A percentile compares a stretch with the other conserved stretches of the same genome.
phyloP scores from a whole-genome alignment of 441 rosid genomes.

The Gossypium davidsonii region DNA sequence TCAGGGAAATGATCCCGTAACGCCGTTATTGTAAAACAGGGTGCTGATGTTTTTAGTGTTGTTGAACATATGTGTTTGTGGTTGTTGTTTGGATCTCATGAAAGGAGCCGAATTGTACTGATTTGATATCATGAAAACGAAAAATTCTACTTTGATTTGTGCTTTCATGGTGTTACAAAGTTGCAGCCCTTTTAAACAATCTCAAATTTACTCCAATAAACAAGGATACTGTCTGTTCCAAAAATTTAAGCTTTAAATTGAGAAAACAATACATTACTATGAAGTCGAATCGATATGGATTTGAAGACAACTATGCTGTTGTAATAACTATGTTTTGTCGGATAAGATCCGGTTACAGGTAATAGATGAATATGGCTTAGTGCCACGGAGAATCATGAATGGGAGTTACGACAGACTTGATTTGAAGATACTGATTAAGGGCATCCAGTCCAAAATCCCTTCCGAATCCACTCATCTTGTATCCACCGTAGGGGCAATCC shows the following conservation, averaged over 20 bases:
- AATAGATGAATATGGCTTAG: slow-evolving; percentile 15
- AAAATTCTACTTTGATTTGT: too few relatives aligned
- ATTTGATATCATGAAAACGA: neutral
- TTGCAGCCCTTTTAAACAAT: too few relatives aligned
- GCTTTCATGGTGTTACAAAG: too few relatives aligned
- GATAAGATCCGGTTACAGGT: too few relatives aligned
- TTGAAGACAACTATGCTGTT: too few relatives aligned
- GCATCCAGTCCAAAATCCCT: slow-evolving; percentile 63
- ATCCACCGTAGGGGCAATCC: slow-evolving; percentile 74
- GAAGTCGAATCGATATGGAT: neutral
- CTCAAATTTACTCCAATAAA: too few relatives aligned
- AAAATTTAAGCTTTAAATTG: neutral
- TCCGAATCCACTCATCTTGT: slow-evolving; percentile 71
- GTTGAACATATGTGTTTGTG: slow-evolving; percentile 2
- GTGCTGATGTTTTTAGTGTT: neutral
- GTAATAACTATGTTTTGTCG: too few relatives aligned
- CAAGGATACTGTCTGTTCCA: too few relatives aligned
- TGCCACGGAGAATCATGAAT: slow-evolving; percentile 73
- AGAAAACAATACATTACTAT: neutral
- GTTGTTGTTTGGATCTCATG: neutral
- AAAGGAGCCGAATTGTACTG: neutral
- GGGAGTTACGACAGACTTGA: slow-evolving; percentile 70
- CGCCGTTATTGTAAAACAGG: neutral
- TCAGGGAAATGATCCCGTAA: slow-evolving; percentile 28
- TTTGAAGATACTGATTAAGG: slow-evolving; percentile 52